A percentile compares a stretch with the other conserved stretches of the same genome.
Conservation (phyloP, 2,329 filamentous ascomycete species). For the Exophiala viscosa region DNA sequence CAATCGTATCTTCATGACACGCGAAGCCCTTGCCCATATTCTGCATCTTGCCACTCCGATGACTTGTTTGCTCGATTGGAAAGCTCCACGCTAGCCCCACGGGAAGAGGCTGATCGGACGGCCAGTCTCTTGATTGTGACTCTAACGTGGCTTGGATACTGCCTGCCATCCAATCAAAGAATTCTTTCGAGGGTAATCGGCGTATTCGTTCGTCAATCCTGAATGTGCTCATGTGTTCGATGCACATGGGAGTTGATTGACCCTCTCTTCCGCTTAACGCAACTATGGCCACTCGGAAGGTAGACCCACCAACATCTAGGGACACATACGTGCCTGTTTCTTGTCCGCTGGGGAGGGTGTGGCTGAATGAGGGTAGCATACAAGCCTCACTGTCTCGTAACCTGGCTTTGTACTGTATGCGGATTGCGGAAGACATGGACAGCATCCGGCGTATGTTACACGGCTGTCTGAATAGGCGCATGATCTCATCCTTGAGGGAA, state of each 20-base stretch:
- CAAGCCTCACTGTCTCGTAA: slow-evolving; percentile 55
- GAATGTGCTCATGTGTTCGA: slow-evolving; percentile 53
- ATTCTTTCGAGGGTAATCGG: slow-evolving; percentile 51
- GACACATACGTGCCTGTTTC: slow-evolving; percentile 60
- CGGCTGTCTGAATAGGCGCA: slow-evolving; percentile 33
- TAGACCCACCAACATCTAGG: slow-evolving; percentile 64
- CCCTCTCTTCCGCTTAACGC: slow-evolving; percentile 50
- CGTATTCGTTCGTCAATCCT: slow-evolving; percentile 57
- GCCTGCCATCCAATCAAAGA: slow-evolving; percentile 66
- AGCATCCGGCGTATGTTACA: slow-evolving; percentile 35
- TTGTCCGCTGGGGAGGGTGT: slow-evolving; percentile 56
- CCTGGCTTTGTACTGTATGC: slow-evolving; percentile 52
- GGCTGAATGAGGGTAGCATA: slow-evolving; percentile 64
- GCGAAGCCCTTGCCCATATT: slow-evolving; percentile 65
- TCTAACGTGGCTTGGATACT: slow-evolving; percentile 55
- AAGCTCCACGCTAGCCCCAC: slow-evolving; percentile 66
- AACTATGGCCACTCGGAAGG: slow-evolving; percentile 60
- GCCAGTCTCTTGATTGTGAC: slow-evolving; percentile 34
- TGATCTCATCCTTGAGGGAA: slow-evolving; percentile 33
- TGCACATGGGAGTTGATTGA: slow-evolving; percentile 46
- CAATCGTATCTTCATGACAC: slow-evolving; percentile 57
- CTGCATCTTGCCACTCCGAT: slow-evolving; percentile 54
- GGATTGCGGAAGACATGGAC: slow-evolving; percentile 44
- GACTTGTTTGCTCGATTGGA: slow-evolving; percentile 62
- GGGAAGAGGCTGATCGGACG: slow-evolving; percentile 39